Evolutionary conservation across 495 filamentous ascomycete genomes (phyloP), one percentile per base, ranked within the genome.

Genomic region (Penicillium silybi): DNA sequence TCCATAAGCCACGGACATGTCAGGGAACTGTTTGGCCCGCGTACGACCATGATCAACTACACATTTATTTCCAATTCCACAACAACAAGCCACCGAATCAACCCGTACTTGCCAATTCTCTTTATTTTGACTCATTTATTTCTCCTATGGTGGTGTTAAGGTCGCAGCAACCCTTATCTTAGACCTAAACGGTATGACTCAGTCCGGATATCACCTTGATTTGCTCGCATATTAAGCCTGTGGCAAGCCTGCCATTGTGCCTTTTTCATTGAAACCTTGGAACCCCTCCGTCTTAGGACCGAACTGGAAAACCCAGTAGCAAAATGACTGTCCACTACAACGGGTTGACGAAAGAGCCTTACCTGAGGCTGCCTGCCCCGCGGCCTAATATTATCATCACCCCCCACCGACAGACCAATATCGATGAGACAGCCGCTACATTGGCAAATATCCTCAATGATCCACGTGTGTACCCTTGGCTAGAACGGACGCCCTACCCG

Each of bases 361-460:
- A 66, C 43, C 52, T 66, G 29, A 62, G 57, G 23, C 57, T 67
- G 16, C 54, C 51, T n/a, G 44, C 54, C 8, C 64, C 63, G 16
- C 52, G 50, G 20, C 37, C 51, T 11, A 50, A 66, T 34, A 66
- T 66, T n/a, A 62, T 66, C 47, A 52, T 68, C 52, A 68, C 65
- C 22, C 58, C 61, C n/a, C 58, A 61, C 20, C 53, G 61, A 6
- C 37, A 26, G 18, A 15, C 43, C 34, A 34, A 52, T 7, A 25
- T 47, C 9, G 39, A 54, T 17, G 48, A 55, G 11, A 54, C 54
- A 6, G 22, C 52, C 11, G 11, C 39, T 4, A 43, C 41, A 6
- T 17, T 48, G 17, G 37, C 54, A 2, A 15, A 38, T 3, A 41
- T 58, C 3, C 43, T 69, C 16, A 69, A 69, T 29, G 58, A 67